phyloP scores from a whole-genome alignment of 78 protist species.

The Polysphondylium violaceum region DNA sequence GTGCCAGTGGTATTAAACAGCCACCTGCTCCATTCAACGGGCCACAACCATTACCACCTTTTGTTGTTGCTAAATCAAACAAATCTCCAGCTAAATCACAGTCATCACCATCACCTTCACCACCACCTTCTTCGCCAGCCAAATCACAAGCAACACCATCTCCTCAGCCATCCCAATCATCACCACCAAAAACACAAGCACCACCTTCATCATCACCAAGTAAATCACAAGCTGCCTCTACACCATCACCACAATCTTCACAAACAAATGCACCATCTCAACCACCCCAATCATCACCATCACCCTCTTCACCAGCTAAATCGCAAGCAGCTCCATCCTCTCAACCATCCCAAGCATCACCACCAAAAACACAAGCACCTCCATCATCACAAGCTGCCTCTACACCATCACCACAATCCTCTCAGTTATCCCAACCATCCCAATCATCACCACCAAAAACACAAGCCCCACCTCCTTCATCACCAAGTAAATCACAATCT shows the following conservation, averaged over 20 bases:
- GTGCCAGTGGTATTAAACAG: not conserved
- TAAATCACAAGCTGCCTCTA: not conserved
- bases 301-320: not conserved
- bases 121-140: not conserved
- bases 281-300: not conserved
- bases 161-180: not conserved
- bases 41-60: too few species aligned
- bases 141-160: not conserved
- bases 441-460: not conserved
- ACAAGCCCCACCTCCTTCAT: not conserved
- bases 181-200: not conserved
- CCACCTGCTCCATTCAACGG: not conserved
- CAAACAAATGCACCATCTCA: not conserved
- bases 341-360: not conserved
- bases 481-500: constrained; percentile 26
- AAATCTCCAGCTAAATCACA: not conserved
- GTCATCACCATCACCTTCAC: not conserved
- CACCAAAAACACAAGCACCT: constrained; percentile 37
- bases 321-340: not conserved
- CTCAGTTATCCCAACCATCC: not conserved
- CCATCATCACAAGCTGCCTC: constrained; percentile 17
- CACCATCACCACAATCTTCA: not conserved
- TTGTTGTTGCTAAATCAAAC: too few species aligned
- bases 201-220: not conserved
- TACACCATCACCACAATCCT: constrained; percentile 4